These are phyloP conservation scores for Diplodia mutila DNA, from an alignment of 2,329 filamentous ascomycete species.

Conservation along the genomic window DNA sequence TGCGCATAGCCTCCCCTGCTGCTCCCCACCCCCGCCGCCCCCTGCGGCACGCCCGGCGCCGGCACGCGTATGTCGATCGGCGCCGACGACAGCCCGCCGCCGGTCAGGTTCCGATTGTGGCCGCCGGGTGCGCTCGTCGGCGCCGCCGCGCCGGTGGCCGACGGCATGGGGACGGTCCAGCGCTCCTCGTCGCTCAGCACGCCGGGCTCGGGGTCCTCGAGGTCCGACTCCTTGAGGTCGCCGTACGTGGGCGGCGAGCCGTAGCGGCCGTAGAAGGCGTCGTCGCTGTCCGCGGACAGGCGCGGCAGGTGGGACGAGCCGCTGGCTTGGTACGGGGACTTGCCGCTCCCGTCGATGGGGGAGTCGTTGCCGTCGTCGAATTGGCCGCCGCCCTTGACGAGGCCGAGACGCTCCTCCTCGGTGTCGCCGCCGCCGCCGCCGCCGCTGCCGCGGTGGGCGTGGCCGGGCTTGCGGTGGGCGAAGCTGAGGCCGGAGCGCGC, in stretches of 20 bases:
- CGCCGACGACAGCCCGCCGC: slow-evolving; percentile 9
- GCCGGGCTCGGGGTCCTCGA: slow-evolving; percentile 10
- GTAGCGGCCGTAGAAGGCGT: slow-evolving; percentile 18
- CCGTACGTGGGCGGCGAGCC: slow-evolving; percentile 16
- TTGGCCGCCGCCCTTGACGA: slow-evolving; percentile 72
- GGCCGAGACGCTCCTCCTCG: slow-evolving; percentile 80
- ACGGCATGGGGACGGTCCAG: slow-evolving; percentile 17
- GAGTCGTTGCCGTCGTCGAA: not conserved
- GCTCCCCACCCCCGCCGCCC: slow-evolving; percentile 8
- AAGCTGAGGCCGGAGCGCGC: slow-evolving; percentile 39
- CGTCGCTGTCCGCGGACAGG: slow-evolving; percentile 15
- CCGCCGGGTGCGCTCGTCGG: not conserved
- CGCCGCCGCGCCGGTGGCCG: not conserved
- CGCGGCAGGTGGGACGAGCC: not conserved
- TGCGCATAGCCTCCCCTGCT: slow-evolving; percentile 7
- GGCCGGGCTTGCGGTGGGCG: slow-evolving; percentile 2
- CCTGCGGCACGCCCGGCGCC: slow-evolving; percentile 16
- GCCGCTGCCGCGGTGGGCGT: slow-evolving; percentile 37
- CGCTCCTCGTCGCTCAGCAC: slow-evolving; percentile 21
- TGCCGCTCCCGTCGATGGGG: not conserved
- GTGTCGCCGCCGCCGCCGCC: slow-evolving; percentile 52
- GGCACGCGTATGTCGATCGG: slow-evolving; percentile 12
- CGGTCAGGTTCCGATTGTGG: slow-evolving; percentile 10
- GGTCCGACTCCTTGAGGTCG: slow-evolving; percentile 9
- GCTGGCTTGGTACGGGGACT: not conserved